These are phyloP conservation scores for Cylindrotheca fusiformis DNA, from an alignment of 108 stramenopile genomes.

Conservation along the genomic window DNA sequence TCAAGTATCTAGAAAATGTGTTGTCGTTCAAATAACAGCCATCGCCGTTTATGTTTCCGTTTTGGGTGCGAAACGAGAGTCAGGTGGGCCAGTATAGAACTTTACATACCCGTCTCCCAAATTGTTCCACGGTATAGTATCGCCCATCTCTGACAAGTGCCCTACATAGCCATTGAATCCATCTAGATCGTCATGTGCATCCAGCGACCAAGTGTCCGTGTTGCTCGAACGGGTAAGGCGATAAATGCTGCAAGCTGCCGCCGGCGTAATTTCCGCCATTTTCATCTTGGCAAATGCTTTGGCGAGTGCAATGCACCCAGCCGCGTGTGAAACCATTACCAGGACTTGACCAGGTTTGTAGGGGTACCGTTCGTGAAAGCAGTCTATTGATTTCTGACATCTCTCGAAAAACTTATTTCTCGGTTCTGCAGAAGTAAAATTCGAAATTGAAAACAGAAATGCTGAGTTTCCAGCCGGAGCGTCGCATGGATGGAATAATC, in stretches of 20 bases:
- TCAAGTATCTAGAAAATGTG: neutral
- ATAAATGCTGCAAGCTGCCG: constrained; percentile 54
- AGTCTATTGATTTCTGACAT: constrained; percentile 38
- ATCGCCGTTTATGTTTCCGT: neutral
- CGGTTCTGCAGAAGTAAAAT: constrained; percentile 28
- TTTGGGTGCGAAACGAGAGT: constrained; percentile 32
- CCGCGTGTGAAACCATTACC: constrained; percentile 57
- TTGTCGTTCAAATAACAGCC: no score
- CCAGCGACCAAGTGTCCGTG: constrained; percentile 40
- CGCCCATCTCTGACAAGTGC: constrained; percentile 49
- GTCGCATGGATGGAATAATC: neutral
- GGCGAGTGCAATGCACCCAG: constrained; percentile 47
- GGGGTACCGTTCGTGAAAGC: constrained; percentile 29
- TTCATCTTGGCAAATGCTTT: constrained; percentile 24
- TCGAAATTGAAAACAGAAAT: constrained; percentile 8
- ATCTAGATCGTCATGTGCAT: constrained; percentile 31
- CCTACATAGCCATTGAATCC: constrained; percentile 50
- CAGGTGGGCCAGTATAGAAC: constrained; percentile 55
- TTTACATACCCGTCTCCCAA: constrained; percentile 47
- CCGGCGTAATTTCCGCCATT: constrained; percentile 46
- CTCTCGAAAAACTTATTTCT: constrained; percentile 30
- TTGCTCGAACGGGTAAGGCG: constrained; percentile 29
- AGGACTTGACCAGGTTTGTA: constrained; percentile 28
- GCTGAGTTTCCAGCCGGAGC: neutral
- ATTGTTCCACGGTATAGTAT: constrained; percentile 56